Conservation (phyloP, 2,329 filamentous ascomycete genomes). For the Aureobasidium melanogenum region DNA sequence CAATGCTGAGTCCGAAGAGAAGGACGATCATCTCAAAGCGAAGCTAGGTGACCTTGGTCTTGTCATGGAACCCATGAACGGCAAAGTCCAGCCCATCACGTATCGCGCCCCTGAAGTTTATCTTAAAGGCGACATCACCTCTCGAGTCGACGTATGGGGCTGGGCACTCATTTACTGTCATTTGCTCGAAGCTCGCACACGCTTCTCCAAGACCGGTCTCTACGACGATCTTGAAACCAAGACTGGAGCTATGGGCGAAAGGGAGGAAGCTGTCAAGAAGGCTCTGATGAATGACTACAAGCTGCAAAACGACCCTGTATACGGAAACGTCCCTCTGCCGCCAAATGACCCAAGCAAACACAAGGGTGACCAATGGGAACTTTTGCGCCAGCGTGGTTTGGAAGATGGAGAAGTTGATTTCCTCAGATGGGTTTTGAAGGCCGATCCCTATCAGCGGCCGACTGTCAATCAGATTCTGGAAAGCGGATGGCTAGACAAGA, state of each 20-base stretch:
- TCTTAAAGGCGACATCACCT: conserved; percentile 21
- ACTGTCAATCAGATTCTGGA: conserved; percentile 18
- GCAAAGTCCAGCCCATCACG: conserved; percentile 21
- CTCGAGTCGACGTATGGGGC: conserved; percentile 22
- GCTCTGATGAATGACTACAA: conserved; percentile 22
- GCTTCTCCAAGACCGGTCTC: conserved; percentile 19
- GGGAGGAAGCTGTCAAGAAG: conserved; percentile 16
- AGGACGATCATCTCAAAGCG: conserved; percentile 16
- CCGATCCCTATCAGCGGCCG: conserved; percentile 20
- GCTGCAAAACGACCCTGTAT: conserved; percentile 18
- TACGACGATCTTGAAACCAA: conserved; percentile 19
- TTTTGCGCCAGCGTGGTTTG: conserved; percentile 17
- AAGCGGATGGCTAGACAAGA: conserved; percentile 8
- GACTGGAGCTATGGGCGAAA: conserved; percentile 14
- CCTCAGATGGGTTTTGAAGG: conserved; percentile 18
- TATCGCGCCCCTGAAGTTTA: conserved; percentile 24
- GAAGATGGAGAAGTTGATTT: conserved; percentile 20
- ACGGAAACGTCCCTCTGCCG: conserved; percentile 18
- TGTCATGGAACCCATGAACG: conserved; percentile 20
- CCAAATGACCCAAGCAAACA: conserved; percentile 12
- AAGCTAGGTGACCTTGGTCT: conserved; percentile 23
- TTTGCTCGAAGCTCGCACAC: conserved; percentile 21
- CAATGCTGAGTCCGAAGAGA: conserved; percentile 12
- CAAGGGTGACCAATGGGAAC: conserved; percentile 19
- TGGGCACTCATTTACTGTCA: conserved; percentile 23